Base-by-base conservation (phyloP, 345 rosid species). In the Mangifera indica region DNA sequence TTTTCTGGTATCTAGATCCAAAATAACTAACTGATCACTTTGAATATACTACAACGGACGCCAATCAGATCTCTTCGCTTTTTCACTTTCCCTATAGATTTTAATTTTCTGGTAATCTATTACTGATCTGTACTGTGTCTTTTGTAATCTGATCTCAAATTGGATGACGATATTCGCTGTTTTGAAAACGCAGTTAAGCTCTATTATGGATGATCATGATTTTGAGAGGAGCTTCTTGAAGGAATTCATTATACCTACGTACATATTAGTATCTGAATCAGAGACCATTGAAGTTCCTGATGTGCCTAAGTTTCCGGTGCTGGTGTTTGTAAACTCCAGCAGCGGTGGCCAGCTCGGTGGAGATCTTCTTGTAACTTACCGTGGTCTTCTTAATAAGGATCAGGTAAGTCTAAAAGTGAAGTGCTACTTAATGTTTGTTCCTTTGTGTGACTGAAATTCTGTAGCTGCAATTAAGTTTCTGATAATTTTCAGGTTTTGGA, bases 331-430 rank as follows among this genome's bases (percentile, higher is more conserved):
- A 76, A 94, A 94, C 82, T 86, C 97, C 78, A 92, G 77, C 76
- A 94, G 97, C 60, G 97, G 97, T 2, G 98, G 92, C 20, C 98
- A 89, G 77, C 86, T 92, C 60, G 97, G 98, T 58, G 92, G 90
- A 11, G 79, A 87, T 66, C 98, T 94, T 59, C 86, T 92, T 29
- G 59, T 70, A 8, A 90, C 97, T 45, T 91, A 82, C 78, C 88
- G 86, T 18, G 20, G 63, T 70, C 75, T 93, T 32, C 91, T 91
- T 78, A 86, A 84, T 59, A 71, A 70, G 11, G 59, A 81, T 24
- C 98, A 93, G 92, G 97, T 89, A 57, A 45, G 4, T 49, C 25
- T 69, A 45, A 37, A 5, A 37, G 42, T 34, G 9, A 37, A 37
- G 42, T 37, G 42, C 9, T 37, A 37, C 42, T 37, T 37, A 9